Evolutionary conservation across 441 rosid species (phyloP).

Genomic region (Corymbia citriodora): DNA sequence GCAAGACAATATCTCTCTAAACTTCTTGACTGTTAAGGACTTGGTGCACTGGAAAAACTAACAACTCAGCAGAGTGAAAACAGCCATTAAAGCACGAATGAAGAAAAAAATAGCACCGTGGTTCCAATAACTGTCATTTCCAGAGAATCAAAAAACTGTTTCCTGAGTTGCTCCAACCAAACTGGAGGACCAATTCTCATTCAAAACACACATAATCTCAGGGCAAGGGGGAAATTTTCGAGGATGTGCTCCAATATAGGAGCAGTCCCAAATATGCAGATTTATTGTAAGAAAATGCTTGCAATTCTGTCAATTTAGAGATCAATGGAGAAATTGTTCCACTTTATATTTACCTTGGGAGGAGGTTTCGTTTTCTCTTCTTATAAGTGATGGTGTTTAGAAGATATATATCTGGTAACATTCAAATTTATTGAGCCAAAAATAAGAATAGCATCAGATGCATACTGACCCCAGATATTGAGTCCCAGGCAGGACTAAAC

Average conservation of each 20-base stretch:
- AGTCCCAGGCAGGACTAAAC: constrained; percentile 17
- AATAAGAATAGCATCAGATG: not conserved
- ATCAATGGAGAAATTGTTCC: not conserved
- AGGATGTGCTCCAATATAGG: not conserved
- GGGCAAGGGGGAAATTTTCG: not conserved
- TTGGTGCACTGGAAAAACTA: not conserved
- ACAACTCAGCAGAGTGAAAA: not conserved
- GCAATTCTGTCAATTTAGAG: not conserved
- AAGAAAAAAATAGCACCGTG: not conserved
- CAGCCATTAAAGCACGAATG: not conserved
- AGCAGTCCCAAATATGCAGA: not conserved
- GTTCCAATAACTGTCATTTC: not conserved
- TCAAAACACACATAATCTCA: not conserved
- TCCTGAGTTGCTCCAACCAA: not conserved
- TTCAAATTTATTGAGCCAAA: not conserved
- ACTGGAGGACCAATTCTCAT: not conserved
- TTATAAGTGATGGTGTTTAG: not conserved
- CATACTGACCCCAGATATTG: constrained; percentile 9
- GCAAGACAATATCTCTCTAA: not conserved
- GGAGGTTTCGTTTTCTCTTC: not conserved
- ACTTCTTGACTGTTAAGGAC: not conserved
- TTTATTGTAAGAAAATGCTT: not conserved
- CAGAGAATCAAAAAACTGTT: not conserved
- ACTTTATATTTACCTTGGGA: not conserved
- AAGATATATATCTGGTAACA: not conserved